A percentile compares a stretch with the other conserved stretches of the same genome.
Evolutionary conservation across 2,329 filamentous ascomycete genomes (phyloP).

Genomic region (Fusarium newnesense): DNA sequence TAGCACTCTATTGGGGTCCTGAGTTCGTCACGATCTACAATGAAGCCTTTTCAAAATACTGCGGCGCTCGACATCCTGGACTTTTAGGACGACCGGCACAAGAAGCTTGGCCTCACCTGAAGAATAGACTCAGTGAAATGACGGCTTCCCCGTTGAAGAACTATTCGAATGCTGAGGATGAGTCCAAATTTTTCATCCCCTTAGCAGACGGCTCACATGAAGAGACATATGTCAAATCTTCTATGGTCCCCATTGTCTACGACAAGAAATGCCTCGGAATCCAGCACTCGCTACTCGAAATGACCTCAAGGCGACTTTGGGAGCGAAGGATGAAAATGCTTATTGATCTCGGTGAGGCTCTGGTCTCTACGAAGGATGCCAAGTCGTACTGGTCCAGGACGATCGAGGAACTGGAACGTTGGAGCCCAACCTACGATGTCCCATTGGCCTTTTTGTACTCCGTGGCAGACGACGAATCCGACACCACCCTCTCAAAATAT

Average conservation of each 20-base stretch:
- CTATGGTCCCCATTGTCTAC: constrained; percentile 58
- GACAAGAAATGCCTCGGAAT: constrained; percentile 57
- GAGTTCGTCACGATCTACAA: constrained; percentile 74
- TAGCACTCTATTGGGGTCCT: constrained; percentile 72
- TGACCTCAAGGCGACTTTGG: constrained; percentile 59
- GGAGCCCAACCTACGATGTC: constrained; percentile 59
- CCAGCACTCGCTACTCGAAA: constrained; percentile 59
- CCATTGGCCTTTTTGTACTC: constrained; percentile 64
- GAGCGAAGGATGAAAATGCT: constrained; percentile 61
- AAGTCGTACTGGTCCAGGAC: constrained; percentile 60
- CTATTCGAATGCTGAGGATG: constrained; percentile 53
- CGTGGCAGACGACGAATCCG: constrained; percentile 52
- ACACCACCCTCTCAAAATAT: constrained; percentile 42
- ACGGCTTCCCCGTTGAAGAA: constrained; percentile 44
- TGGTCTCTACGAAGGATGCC: constrained; percentile 56
- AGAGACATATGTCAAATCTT: constrained; percentile 61
- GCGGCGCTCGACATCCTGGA: constrained; percentile 71
- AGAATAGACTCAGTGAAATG: constrained; percentile 50
- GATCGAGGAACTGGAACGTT: constrained; percentile 55
- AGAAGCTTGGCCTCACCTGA: constrained; percentile 69
- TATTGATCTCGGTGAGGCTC: constrained; percentile 57
- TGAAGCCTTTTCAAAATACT: constrained; percentile 71
- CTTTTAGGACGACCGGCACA: constrained; percentile 70
- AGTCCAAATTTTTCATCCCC: constrained; percentile 59
- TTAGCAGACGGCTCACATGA: constrained; percentile 53